Percentiles rank a stretch among this genome's conserved stretches.
Evolutionary conservation across 2,329 filamentous ascomycete genomes (phyloP).

Genomic region (Taxawa tesnikishii): DNA sequence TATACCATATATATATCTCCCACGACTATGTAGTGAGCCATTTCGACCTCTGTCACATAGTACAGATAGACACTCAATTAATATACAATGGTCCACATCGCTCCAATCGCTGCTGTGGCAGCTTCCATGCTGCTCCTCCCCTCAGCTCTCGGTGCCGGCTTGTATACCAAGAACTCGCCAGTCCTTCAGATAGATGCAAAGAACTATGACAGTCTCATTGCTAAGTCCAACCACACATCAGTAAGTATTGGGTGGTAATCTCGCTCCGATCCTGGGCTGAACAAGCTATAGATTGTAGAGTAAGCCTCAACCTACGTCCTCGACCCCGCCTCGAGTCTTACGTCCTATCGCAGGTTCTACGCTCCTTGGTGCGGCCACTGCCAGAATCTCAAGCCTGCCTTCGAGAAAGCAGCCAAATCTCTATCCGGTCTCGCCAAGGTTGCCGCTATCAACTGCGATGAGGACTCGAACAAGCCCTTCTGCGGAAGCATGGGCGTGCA

Average conservation of each 20-base stretch:
- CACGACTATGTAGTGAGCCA: background rate
- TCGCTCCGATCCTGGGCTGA: background rate
- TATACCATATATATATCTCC: background rate
- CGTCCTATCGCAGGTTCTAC: slow-evolving; percentile 52
- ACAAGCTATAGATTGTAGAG: slow-evolving; percentile 23
- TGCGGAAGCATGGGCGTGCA: slow-evolving; percentile 78
- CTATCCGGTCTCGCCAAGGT: slow-evolving; percentile 90
- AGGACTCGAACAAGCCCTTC: slow-evolving; percentile 79
- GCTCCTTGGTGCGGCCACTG: slow-evolving; percentile 98
- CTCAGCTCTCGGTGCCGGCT: slow-evolving; percentile 52
- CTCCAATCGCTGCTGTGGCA: slow-evolving; percentile 35
- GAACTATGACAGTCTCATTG: slow-evolving; percentile 71
- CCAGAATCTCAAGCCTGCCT: slow-evolving; percentile 87
- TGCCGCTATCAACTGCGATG: slow-evolving; percentile 88
- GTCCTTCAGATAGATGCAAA: slow-evolving; percentile 73
- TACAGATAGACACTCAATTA: slow-evolving; percentile 4
- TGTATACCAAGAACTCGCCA: slow-evolving; percentile 79
- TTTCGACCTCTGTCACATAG: slow-evolving; percentile 11
- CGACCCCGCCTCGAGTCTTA: slow-evolving; percentile 3
- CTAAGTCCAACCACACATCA: slow-evolving; percentile 81
- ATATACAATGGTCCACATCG: slow-evolving; percentile 7
- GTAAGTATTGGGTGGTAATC: slow-evolving; percentile 42
- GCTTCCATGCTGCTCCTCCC: slow-evolving; percentile 54
- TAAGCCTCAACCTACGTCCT: slow-evolving; percentile 12
- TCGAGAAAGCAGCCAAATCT: slow-evolving; percentile 83